Conservation (phyloP, 2,329 filamentous ascomycete genomes). For the Aspergillus fructus region DNA sequence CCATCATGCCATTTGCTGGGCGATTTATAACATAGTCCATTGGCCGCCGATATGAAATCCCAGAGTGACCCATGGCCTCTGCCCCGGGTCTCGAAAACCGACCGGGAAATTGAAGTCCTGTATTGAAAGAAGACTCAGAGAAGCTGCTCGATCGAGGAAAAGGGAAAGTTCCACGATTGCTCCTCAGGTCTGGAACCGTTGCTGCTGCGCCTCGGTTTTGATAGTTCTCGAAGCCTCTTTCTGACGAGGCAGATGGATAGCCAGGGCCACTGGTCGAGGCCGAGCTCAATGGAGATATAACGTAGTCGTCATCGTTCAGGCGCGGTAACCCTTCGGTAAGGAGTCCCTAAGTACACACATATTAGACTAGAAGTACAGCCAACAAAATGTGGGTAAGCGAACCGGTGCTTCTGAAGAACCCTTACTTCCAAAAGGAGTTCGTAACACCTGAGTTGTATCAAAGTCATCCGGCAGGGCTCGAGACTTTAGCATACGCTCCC, state of each 20-base stretch:
- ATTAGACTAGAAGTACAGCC: slow-evolving; percentile 34
- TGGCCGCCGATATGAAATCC: slow-evolving; percentile 29
- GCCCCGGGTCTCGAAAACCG: slow-evolving; percentile 28
- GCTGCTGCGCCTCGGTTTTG: slow-evolving; percentile 26
- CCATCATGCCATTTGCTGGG: slow-evolving; percentile 26
- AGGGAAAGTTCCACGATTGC: slow-evolving; percentile 27
- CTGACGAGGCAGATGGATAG: slow-evolving; percentile 29
- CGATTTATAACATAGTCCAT: slow-evolving; percentile 31
- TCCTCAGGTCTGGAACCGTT: slow-evolving; percentile 29
- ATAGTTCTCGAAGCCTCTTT: slow-evolving; percentile 28
- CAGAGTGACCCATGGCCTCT: slow-evolving; percentile 21
- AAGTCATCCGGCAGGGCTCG: slow-evolving; percentile 60
- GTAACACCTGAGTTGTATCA: slow-evolving; percentile 60
- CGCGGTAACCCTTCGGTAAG: slow-evolving; percentile 35
- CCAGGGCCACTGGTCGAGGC: slow-evolving; percentile 37
- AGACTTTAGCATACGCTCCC: slow-evolving; percentile 61
- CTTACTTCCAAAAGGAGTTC: slow-evolving; percentile 52
- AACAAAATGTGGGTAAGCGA: slow-evolving; percentile 38
- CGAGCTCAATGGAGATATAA: slow-evolving; percentile 38
- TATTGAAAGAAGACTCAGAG: slow-evolving; percentile 32
- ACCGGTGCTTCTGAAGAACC: slow-evolving; percentile 50
- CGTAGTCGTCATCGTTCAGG: slow-evolving; percentile 38
- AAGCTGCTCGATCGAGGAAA: slow-evolving; percentile 37
- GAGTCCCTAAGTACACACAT: slow-evolving; percentile 25
- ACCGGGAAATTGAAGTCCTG: slow-evolving; percentile 29